phyloP scores from a whole-genome alignment of 768 basidiomycete species.

The Tulasnella calospora region DNA sequence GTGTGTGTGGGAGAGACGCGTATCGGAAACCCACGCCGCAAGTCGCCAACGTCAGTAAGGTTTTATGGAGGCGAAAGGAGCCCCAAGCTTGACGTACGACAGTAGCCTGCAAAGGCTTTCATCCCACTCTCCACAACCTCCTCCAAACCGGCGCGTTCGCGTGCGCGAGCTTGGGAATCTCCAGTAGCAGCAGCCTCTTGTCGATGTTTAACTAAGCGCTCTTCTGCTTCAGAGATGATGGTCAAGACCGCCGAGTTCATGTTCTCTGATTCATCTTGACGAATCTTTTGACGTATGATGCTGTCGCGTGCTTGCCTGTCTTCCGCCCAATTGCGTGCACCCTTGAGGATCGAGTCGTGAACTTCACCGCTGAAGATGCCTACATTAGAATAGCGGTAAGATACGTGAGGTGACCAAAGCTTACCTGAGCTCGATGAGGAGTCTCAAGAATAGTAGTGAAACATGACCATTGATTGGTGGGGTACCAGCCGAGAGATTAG shows the following conservation, averaged over 20 bases:
- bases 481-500: constrained; percentile 34
- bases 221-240: constrained; percentile 61
- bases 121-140: constrained; percentile 93
- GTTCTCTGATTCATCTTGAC: constrained; percentile 74
- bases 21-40: background rate
- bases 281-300: constrained; percentile 80
- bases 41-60: background rate
- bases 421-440: constrained; percentile 73
- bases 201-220: constrained; percentile 32
- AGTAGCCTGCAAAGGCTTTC: constrained; percentile 86
- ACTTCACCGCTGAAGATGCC: constrained; percentile 68
- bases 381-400: background rate
- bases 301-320: constrained; percentile 76
- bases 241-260: constrained; percentile 86
- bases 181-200: constrained; percentile 51
- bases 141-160: constrained; percentile 52
- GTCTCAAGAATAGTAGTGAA: constrained; percentile 82
- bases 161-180: constrained; percentile 34
- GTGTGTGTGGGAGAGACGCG: background rate
- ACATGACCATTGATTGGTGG: constrained; percentile 75
- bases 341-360: constrained; percentile 90
- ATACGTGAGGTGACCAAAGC: background rate
- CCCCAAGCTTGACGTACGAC: constrained; percentile 58
- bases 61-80: background rate
- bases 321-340: constrained; percentile 66